Base-by-base conservation (phyloP, 139 green algal species). In the Marvania coccoides region DNA sequence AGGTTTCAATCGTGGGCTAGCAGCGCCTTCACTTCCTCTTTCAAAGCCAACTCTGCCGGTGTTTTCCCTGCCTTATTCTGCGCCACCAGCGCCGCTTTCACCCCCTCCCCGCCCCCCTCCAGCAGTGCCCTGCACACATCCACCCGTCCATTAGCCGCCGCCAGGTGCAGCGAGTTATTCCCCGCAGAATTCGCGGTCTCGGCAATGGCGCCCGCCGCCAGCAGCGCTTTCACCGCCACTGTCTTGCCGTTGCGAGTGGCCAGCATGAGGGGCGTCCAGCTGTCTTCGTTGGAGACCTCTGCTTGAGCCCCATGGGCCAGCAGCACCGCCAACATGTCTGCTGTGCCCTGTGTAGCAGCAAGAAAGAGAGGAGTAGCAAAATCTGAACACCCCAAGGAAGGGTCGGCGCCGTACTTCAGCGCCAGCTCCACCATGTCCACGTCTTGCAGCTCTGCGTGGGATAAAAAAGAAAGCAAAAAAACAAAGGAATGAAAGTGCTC, bases 201-300 rank as follows among this genome's bases (percentile, higher is more conserved):
- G 4, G 64, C 47, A 15, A 66, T 13, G 7, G 77, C 78, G 10
- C 81, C 80, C 10, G 77, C 77, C 0, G 31, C 56, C 26, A 89
- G 72, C 71, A 89, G 63, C 48, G 37, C 4, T 19, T 36, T 2
- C 36, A 79, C 72, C 29, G 83, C 76, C 1, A 74, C 58, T 12
- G 54, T 61, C 26, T 73, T 80, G 36, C 75, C 75, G 0, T 13
- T 36, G 2, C 83, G 62, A 1, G 79, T 67, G 5, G 83, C 75
- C 26, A 89, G 67, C 54, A 88, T 84, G n/a, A 89, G 66, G 2
- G 83, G 83, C 6, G 78, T 84, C 77, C 77, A 86, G 40, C 81
- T 78, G 5, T 77, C 58, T 6, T 68, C 64, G 12, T 80, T 67
- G 1, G 63, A 40, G 2, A 48, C 42, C 0, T 57, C 26, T 4